Conservation (phyloP, 164 flowering plant genomes). For the Paratinospora sagittata region DNA sequence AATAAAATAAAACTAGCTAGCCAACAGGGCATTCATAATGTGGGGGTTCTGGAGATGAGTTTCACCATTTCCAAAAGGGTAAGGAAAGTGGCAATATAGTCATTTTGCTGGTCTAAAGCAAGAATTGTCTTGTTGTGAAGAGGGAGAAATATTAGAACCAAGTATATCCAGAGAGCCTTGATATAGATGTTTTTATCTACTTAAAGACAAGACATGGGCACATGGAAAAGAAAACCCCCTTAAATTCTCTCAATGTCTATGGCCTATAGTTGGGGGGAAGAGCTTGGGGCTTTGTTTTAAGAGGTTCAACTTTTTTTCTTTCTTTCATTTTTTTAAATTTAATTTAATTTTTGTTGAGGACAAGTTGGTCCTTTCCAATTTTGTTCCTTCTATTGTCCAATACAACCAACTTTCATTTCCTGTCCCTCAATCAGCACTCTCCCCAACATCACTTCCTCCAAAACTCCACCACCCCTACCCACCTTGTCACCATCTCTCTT, state of each 20-base stretch:
- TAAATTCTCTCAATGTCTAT: too few species aligned
- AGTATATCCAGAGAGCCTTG: conserved; percentile 19
- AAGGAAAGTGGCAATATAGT: conserved; percentile 8
- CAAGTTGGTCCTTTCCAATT: conserved; percentile 39
- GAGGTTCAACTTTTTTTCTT: too few species aligned
- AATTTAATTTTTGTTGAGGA: too few species aligned
- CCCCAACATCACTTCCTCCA: conserved; percentile 33
- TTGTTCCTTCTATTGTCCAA: conserved; percentile 39
- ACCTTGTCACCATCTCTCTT: conserved; percentile 27
- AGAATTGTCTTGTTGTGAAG: conserved; percentile 8
- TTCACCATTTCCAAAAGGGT: conserved; percentile 14
- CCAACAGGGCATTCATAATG: too few species aligned
- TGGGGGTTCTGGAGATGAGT: too few species aligned
- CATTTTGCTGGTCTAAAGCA: conserved; percentile 8
- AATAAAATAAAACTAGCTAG: too few species aligned
- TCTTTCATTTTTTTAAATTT: too few species aligned
- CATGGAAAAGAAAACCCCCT: too few species aligned
- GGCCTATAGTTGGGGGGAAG: background rate
- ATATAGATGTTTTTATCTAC: conserved; percentile 48
- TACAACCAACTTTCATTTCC: conserved; percentile 19
- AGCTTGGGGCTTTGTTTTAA: conserved; percentile 9
- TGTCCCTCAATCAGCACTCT: conserved; percentile 24
- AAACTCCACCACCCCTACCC: conserved; percentile 19
- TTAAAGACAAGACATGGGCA: conserved; percentile 54
- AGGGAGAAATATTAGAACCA: background rate